phyloP scores from a whole-genome alignment of 768 basidiomycete species.

The Termitomyces sp. region DNA sequence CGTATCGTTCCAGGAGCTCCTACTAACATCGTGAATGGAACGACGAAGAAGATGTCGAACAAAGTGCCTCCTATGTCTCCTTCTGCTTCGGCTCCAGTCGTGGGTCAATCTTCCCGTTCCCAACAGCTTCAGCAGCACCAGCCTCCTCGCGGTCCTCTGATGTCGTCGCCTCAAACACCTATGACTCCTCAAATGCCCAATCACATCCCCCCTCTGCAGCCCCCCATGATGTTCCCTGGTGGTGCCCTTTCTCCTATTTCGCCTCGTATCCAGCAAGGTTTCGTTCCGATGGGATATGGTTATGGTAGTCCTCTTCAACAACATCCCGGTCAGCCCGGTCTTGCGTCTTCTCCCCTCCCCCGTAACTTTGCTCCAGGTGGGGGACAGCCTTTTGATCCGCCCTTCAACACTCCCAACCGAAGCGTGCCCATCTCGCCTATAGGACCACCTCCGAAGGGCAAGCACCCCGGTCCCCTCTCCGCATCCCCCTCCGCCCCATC shows the following conservation, averaged over 20 bases:
- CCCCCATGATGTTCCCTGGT: slow-evolving; percentile 40
- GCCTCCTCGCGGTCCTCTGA: slow-evolving; percentile 28
- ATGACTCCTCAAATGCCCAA: slow-evolving; percentile 39
- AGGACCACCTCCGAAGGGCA: slow-evolving; percentile 47
- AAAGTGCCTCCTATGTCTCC: slow-evolving; percentile 32
- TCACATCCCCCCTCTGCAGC: slow-evolving; percentile 36
- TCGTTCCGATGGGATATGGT: slow-evolving; percentile 46
- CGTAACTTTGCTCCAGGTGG: slow-evolving; percentile 43
- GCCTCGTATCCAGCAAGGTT: slow-evolving; percentile 47
- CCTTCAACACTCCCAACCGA: slow-evolving; percentile 34
- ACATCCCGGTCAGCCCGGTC: slow-evolving; percentile 26
- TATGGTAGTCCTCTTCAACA: slow-evolving; percentile 41
- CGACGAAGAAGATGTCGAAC: slow-evolving; percentile 57
- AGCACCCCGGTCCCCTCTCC: slow-evolving; percentile 24
- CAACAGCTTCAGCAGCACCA: slow-evolving; percentile 26
- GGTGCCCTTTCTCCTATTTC: slow-evolving; percentile 40
- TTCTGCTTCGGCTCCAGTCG: slow-evolving; percentile 19
- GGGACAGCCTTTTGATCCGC: slow-evolving; percentile 47
- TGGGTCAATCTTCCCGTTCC: slow-evolving; percentile 26
- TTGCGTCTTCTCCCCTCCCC: slow-evolving; percentile 50
- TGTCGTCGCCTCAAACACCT: slow-evolving; percentile 41
- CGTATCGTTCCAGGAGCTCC: slow-evolving; percentile 23
- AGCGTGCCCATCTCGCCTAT: slow-evolving; percentile 40
- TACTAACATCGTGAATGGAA: slow-evolving; percentile 33
- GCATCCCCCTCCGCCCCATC: slow-evolving; percentile 28